Percentiles rank a stretch among this genome's conserved stretches.
Conservation (phyloP, 345 rosid genomes). For the Aquilaria yunnanensis region DNA sequence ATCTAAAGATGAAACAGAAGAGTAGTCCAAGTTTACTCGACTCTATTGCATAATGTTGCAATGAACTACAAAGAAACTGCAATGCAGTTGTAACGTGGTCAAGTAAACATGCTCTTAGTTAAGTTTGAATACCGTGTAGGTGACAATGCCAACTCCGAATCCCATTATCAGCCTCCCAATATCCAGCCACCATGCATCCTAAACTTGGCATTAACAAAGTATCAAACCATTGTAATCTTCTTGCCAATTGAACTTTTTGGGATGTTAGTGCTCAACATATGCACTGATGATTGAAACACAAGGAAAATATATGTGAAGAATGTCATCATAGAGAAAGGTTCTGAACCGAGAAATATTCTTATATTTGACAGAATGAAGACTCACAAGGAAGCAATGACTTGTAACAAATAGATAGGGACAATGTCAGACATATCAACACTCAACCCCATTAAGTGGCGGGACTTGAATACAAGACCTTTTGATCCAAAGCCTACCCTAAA, state of each 20-base stretch:
- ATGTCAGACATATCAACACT: no score
- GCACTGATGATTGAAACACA: not conserved
- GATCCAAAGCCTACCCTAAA: no score
- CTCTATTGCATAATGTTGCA: no score
- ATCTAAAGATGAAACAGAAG: no score
- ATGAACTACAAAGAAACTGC: not conserved
- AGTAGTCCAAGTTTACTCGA: no score
- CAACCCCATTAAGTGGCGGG: no score
- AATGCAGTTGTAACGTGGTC: not conserved
- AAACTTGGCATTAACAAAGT: slow-evolving; percentile 4
- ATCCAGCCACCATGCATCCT: slow-evolving; percentile 36
- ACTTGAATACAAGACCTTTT: no score
- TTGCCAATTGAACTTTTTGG: no score
- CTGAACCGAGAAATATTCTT: not conserved
- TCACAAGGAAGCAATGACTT: not conserved
- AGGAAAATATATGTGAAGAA: not conserved
- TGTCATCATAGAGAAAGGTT: not conserved
- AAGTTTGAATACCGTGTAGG: slow-evolving; percentile 30
- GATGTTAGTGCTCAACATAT: no score
- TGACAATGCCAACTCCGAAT: slow-evolving; percentile 22
- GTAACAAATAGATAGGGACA: no score
- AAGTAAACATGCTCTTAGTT: not conserved
- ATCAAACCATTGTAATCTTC: not conserved
- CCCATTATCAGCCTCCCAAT: slow-evolving; percentile 33
- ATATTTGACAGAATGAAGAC: no score